Conservation (phyloP, 371 early-diverging fungal genomes). For the Syncephalastrum sp. region DNA sequence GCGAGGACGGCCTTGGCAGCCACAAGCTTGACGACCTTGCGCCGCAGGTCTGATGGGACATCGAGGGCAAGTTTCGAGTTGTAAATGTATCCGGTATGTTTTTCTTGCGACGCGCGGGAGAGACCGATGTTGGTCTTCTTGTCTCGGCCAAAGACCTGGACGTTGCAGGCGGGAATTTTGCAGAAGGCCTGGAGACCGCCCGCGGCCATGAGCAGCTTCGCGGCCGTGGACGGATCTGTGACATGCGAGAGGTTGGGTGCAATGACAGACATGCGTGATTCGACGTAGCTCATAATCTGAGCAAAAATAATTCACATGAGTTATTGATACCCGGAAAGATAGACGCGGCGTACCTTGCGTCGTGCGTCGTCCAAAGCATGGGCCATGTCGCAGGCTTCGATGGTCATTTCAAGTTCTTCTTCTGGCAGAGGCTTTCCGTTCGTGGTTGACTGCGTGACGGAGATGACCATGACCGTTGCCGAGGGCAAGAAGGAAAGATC, state of each 20-base stretch:
- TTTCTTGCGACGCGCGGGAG: conserved; percentile 67
- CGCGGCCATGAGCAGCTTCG: conserved; percentile 88
- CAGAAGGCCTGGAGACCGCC: conserved; percentile 87
- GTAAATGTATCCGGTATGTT: conserved; percentile 83
- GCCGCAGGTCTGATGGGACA: conserved; percentile 74
- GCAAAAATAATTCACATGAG: neutral
- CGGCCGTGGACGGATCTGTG: conserved; percentile 86
- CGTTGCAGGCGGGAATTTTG: conserved; percentile 91
- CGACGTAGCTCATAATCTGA: conserved; percentile 86
- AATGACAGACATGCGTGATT: conserved; percentile 88
- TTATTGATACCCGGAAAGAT: too few species aligned
- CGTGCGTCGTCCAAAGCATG: conserved; percentile 71
- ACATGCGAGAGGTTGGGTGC: conserved; percentile 94
- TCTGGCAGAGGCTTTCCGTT: conserved; percentile 64
- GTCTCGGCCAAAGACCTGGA: conserved; percentile 64
- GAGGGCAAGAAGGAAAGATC: conserved; percentile 80
- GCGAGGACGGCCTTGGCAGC: conserved; percentile 86
- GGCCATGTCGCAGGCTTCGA: conserved; percentile 83
- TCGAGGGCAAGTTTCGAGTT: conserved; percentile 69
- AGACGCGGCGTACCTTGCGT: conserved; percentile 41
- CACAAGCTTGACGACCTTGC: conserved; percentile 75
- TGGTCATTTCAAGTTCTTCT: conserved; percentile 63
- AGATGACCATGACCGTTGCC: conserved; percentile 90
- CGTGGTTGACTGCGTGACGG: conserved; percentile 87
- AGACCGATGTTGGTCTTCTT: conserved; percentile 75